Evolutionary conservation across 164 flowering plant species (phyloP).

Genomic region (Sedum album): DNA sequence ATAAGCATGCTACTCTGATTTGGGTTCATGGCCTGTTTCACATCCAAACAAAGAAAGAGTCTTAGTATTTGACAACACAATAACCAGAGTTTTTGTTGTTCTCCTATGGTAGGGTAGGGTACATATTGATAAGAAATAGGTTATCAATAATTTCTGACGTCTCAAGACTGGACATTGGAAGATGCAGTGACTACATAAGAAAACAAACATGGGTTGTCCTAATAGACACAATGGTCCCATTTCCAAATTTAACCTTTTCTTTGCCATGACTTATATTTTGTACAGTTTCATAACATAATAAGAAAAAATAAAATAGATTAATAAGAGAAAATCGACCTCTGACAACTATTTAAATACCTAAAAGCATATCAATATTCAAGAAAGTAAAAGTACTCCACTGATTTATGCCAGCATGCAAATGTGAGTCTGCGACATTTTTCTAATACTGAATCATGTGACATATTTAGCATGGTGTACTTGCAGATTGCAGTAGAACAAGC

Average conservation of each 20-base stretch:
- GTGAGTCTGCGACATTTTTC: background rate
- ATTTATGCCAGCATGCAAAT: background rate
- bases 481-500: background rate
- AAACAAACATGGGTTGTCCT: background rate
- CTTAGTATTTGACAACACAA: constrained; percentile 7
- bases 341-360: background rate
- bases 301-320: background rate
- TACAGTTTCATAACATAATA: background rate
- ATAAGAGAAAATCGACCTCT: background rate
- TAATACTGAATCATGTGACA: background rate
- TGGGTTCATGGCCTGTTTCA: constrained; percentile 66
- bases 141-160: background rate
- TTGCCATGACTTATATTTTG: background rate
- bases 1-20: constrained; percentile 93
- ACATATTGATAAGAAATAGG: background rate
- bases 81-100: constrained; percentile 9
- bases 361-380: background rate
- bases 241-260: constrained; percentile 10
- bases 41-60: background rate
- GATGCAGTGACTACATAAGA: constrained; percentile 6
- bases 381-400: background rate
- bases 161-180: background rate
- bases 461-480: background rate
- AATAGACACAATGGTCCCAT: constrained; percentile 13
- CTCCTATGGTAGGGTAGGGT: background rate